A percentile compares a stretch with the other conserved stretches of the same genome.
These are phyloP conservation scores for Kurtzmaniella quercitrusa DNA, from an alignment of 1,139 yeast genomes.

Conservation along the genomic window DNA sequence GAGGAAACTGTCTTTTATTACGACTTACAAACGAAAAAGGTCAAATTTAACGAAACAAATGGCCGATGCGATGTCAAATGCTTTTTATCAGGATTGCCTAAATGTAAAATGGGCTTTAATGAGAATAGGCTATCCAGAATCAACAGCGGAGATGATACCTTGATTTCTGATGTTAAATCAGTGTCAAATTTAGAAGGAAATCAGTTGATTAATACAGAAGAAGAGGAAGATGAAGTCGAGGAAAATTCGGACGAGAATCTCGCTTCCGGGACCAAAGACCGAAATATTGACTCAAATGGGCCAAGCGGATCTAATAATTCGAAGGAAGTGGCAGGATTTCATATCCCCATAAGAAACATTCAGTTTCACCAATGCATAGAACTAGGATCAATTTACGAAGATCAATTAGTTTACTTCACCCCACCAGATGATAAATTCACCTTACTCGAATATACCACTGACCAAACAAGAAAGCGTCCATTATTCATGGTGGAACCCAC, in stretches of 20 bases:
- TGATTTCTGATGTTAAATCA: not conserved
- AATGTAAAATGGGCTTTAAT: conserved; percentile 41
- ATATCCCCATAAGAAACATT: conserved; percentile 36
- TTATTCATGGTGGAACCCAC: conserved; percentile 35
- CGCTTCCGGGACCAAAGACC: too few species aligned
- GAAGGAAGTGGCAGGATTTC: conserved; percentile 2
- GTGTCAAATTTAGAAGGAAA: not conserved
- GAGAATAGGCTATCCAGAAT: conserved; percentile 30
- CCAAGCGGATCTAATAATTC: conserved; percentile 3
- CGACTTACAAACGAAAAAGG: conserved; percentile 26
- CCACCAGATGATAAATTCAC: conserved; percentile 46
- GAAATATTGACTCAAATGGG: too few species aligned
- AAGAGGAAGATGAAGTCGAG: conserved; percentile 3
- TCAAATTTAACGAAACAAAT: conserved; percentile 31
- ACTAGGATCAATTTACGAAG: conserved; percentile 32
- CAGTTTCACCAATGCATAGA: conserved; percentile 47
- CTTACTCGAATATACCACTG: conserved; percentile 39
- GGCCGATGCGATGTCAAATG: conserved; percentile 38
- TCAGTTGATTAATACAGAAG: not conserved
- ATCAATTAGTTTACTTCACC: conserved; percentile 37
- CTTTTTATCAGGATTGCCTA: conserved; percentile 46
- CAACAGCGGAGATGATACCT: conserved; percentile 12
- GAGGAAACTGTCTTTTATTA: conserved; percentile 38
- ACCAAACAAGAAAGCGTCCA: conserved; percentile 33
- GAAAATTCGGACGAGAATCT: conserved; percentile 6